A percentile compares a stretch with the other conserved stretches of the same genome.
These are phyloP conservation scores for Starmerella geochares DNA, from an alignment of 805 yeast species.

Conservation along the genomic window DNA sequence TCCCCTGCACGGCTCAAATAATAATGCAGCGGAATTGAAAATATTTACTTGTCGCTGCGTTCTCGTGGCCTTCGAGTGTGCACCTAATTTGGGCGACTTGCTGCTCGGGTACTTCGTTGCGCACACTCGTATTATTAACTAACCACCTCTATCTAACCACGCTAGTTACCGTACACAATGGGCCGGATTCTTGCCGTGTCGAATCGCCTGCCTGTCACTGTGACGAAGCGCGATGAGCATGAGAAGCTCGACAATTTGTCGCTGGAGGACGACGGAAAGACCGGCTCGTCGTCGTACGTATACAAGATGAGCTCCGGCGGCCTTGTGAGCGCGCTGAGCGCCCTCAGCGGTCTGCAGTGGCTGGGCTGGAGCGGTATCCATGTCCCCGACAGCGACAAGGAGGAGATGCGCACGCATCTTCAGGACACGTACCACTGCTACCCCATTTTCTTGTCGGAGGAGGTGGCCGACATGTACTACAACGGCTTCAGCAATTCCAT, in stretches of 20 bases:
- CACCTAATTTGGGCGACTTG: background rate
- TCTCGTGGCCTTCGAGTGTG: too few species aligned
- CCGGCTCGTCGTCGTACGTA: conserved; percentile 38
- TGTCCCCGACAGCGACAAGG: conserved; percentile 66
- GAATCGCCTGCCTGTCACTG: conserved; percentile 77
- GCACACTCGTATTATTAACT: conserved; percentile 2
- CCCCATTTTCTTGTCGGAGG: conserved; percentile 80
- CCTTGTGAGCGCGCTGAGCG: conserved; percentile 88
- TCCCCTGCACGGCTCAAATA: too few species aligned
- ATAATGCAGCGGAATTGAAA: too few species aligned
- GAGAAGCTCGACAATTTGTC: conserved; percentile 4
- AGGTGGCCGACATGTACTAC: conserved; percentile 88
- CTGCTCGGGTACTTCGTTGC: background rate
- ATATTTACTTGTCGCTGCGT: too few species aligned
- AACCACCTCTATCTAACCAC: too few species aligned
- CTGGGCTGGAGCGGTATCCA: conserved; percentile 94
- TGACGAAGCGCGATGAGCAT: conserved; percentile 34
- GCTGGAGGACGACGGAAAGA: conserved; percentile 7
- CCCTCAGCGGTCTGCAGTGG: conserved; percentile 73
- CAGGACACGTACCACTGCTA: conserved; percentile 72
- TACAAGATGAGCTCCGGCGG: conserved; percentile 97
- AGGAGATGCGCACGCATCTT: conserved; percentile 57
- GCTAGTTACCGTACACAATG: conserved; percentile 11
- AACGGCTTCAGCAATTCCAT: conserved; percentile 93
- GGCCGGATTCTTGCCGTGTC: conserved; percentile 70